phyloP scores from a whole-genome alignment of 768 basidiomycete genomes.

The Mycena polygramma region DNA sequence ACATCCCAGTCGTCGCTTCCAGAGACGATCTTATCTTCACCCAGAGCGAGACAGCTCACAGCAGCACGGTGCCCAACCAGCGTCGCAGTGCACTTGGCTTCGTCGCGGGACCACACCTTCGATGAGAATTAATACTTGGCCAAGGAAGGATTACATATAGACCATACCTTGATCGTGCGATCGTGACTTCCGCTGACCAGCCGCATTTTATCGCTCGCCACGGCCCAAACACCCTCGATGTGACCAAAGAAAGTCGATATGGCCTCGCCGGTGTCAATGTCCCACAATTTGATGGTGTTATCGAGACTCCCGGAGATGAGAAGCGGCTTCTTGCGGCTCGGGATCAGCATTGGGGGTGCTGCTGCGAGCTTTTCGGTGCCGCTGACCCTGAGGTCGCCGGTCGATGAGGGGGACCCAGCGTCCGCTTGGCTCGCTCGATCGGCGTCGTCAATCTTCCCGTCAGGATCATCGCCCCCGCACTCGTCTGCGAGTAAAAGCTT shows the following conservation, averaged over 20 bases:
- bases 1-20: constrained; percentile 94
- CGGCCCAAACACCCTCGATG: constrained; percentile 98
- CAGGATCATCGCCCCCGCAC: constrained; percentile 51
- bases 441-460: constrained; percentile 39
- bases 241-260: constrained; percentile 93
- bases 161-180: constrained; percentile 90
- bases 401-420: constrained; percentile 20
- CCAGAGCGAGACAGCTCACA: constrained; percentile 90
- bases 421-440: constrained; percentile 34
- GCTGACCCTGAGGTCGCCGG: constrained; percentile 13
- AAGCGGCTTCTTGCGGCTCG: constrained; percentile 69
- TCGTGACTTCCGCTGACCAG: constrained; percentile 96
- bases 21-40: constrained; percentile 97
- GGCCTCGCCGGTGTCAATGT: constrained; percentile 86
- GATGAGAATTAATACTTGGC: constrained; percentile 28
- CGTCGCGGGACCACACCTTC: constrained; percentile 94
- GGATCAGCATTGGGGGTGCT: constrained; percentile 22
- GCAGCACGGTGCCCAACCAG: constrained; percentile 95
- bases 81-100: constrained; percentile 88
- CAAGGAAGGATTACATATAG: constrained; percentile 12
- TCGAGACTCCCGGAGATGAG: constrained; percentile 93
- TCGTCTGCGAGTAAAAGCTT: constrained; percentile 80
- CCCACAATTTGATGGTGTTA: constrained; percentile 97
- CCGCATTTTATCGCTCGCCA: constrained; percentile 92
- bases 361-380: constrained; percentile 23